phyloP scores from a whole-genome alignment of 352 stramenopile species.

The Pythium rishiriense region DNA sequence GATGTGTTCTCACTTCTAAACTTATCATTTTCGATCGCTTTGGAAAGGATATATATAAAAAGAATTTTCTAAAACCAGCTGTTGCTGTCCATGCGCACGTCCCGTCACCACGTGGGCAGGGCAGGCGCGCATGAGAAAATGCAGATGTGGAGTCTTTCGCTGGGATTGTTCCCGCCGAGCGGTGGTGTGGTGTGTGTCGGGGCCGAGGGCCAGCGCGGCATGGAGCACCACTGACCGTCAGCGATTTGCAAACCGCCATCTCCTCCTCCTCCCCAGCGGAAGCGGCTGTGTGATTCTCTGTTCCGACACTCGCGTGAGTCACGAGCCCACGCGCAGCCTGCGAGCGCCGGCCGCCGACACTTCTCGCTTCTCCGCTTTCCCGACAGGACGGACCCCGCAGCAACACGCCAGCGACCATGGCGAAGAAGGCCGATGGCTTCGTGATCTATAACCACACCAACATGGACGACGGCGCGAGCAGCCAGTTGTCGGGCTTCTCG shows the following conservation, averaged over 20 bases:
- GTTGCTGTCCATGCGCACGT: background rate
- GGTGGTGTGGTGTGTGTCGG: background rate
- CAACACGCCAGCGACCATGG: constrained; percentile 16
- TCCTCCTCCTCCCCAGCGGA: background rate
- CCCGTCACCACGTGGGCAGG: constrained; percentile 3
- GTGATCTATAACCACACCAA: constrained; percentile 18
- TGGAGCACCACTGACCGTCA: background rate
- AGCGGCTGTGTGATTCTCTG: background rate
- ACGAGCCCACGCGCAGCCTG: background rate
- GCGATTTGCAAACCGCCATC: background rate
- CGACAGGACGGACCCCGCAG: constrained; percentile 1
- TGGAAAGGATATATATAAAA: background rate
- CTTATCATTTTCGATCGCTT: background rate
- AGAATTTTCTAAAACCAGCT: background rate
- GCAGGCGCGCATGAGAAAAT: constrained; percentile 11
- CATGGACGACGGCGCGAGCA: constrained; percentile 29
- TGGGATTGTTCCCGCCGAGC: background rate
- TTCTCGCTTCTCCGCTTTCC: constrained; percentile 12
- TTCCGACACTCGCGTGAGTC: background rate
- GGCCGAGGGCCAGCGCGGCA: background rate
- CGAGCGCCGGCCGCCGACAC: background rate
- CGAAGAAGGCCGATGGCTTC: constrained; percentile 29
- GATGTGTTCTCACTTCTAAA: background rate
- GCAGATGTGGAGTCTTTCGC: background rate
- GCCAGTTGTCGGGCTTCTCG: constrained; percentile 31